Base-by-base conservation (phyloP, 768 basidiomycete species). In the Rubroboletus pulcherrimus region DNA sequence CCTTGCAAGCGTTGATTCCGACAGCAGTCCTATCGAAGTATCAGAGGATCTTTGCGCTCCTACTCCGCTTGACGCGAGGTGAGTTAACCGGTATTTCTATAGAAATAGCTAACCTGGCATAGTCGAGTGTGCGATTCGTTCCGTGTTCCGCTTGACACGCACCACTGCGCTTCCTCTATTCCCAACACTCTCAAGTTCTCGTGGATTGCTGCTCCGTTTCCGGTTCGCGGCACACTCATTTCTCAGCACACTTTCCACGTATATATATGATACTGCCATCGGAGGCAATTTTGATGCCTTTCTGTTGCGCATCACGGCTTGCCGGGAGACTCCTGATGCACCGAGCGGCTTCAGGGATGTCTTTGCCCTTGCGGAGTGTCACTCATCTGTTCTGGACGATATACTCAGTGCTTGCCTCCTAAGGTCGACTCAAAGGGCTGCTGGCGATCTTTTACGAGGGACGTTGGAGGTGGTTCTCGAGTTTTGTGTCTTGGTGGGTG, bases 231-330 rank as follows among this genome's bases (percentile, higher is more conserved):
- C 84, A 1, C 84, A 90, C 26, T 75, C 83, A 6, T 92, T 94
- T 72, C 74, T 93, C 38, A 75, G 74, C 17, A 77, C 75, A n/a
- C 74, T 95, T 31, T 81, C 82, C 4, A 73, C 79, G 34, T 93
- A 95, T 60, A 76, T 92, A 21, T 86, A 86, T 52, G 90, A 93
- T 67, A 82, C 81, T n/a, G 93, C 84, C 3, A 91, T 96, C 54
- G 81, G 84, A 12, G 83, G 82, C 30, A 87, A 89, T 64, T 89
- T 91, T 60, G 83, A 86, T 56, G 76, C 80, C 1, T 92, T 95
- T 73, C 67, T 90, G 37, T 69, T 69, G 10, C 74, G 71, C 44
- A 66, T 71, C 29, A 7, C 64, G 78, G 34, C 67, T 67, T 35
- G 63, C 67, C 52, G 66, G 46, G 57, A 63, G 51, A 48, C 51